These are phyloP conservation scores for Oryza rufipogon DNA, from an alignment of 176 grass and related monocot species.

Conservation along the genomic window DNA sequence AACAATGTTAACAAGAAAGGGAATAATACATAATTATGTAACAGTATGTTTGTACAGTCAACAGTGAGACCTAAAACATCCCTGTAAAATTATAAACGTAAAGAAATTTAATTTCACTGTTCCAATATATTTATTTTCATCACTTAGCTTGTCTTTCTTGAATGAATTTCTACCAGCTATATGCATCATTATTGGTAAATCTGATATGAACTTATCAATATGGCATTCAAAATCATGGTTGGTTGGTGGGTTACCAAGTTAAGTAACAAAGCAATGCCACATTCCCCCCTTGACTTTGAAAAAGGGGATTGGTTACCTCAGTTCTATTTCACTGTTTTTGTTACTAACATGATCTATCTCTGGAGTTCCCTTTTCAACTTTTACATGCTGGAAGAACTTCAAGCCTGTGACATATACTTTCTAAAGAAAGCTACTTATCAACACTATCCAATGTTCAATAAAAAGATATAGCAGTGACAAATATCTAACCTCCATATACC, in stretches of 20 bases:
- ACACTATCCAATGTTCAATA: constrained; percentile 26
- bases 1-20: constrained; percentile 32
- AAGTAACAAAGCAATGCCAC: neutral
- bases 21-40: constrained; percentile 19
- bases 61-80: neutral
- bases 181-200: constrained; percentile 1
- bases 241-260: neutral
- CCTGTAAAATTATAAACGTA: constrained; percentile 22
- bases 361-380: constrained; percentile 22
- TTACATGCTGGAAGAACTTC: constrained; percentile 11
- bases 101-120: neutral
- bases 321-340: constrained; percentile 16
- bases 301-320: neutral
- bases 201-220: constrained; percentile 1
- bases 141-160: neutral
- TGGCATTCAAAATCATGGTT: neutral
- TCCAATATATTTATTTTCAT: neutral
- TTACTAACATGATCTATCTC: constrained; percentile 1
- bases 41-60: constrained; percentile 26
- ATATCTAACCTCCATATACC: constrained; percentile 63
- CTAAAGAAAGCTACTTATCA: constrained; percentile 37
- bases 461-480: constrained; percentile 21
- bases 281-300: constrained; percentile 1
- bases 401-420: neutral
- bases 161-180: constrained; percentile 26